phyloP scores from a whole-genome alignment of 192 early-diverging fungal genomes.

The Chytriomyces sp. region DNA sequence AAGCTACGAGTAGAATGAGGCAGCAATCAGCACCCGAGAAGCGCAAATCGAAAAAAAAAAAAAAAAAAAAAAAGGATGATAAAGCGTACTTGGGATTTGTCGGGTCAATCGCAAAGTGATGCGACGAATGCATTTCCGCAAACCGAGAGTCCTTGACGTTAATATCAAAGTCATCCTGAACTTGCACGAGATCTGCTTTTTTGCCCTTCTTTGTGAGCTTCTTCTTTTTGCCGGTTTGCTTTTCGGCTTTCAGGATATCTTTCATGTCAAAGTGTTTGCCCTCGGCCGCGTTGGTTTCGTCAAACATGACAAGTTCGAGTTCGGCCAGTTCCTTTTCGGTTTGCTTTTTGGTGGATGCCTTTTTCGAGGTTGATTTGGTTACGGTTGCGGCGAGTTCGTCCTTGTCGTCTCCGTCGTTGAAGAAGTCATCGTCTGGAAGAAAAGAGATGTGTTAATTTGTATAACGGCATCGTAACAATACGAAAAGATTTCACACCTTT shows the following conservation, averaged over 20 bases:
- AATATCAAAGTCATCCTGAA: slow-evolving; percentile 86
- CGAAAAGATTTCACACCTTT: slow-evolving; percentile 34
- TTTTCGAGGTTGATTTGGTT: slow-evolving; percentile 8
- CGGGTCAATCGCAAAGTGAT: slow-evolving; percentile 94
- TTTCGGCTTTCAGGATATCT: slow-evolving; percentile 83
- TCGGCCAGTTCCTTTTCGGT: slow-evolving; percentile 60
- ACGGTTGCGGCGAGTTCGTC: not conserved
- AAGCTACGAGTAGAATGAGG: slow-evolving; percentile 50
- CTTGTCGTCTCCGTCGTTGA: slow-evolving; percentile 4
- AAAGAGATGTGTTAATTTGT: not conserved
- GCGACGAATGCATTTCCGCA: slow-evolving; percentile 73
- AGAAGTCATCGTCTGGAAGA: slow-evolving; percentile 32
- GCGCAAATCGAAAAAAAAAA: not conserved
- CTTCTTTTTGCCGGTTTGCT: slow-evolving; percentile 60
- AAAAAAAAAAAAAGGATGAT: slow-evolving; percentile 23
- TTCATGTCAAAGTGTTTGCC: slow-evolving; percentile 86
- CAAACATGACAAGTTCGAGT: slow-evolving; percentile 82
- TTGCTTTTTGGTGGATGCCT: slow-evolving; percentile 8
- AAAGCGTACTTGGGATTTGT: slow-evolving; percentile 82
- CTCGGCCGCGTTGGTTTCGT: slow-evolving; percentile 61
- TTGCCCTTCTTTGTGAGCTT: slow-evolving; percentile 48
- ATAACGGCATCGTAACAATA: not conserved
- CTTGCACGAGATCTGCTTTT: slow-evolving; percentile 45
- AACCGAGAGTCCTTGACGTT: slow-evolving; percentile 88
- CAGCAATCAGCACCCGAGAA: not conserved